These are phyloP conservation scores for Porcisia hertigi DNA, from an alignment of 208 protist species.

Conservation along the genomic window DNA sequence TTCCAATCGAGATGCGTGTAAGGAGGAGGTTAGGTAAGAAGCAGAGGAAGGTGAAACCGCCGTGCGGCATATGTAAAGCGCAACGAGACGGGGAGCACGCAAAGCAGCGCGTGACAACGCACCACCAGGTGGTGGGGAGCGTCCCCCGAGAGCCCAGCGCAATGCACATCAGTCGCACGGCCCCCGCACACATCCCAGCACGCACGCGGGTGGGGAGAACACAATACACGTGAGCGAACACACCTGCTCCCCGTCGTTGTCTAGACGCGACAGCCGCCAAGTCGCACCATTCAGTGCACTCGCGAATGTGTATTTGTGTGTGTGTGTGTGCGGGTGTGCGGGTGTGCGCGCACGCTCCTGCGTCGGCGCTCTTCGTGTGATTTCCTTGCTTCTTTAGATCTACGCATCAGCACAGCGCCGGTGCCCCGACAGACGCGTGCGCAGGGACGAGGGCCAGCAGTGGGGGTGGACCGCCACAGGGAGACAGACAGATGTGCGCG, in stretches of 20 bases:
- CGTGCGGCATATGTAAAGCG: background rate
- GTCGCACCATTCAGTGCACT: background rate
- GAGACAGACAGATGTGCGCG: background rate
- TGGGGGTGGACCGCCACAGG: background rate
- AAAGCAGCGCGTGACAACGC: background rate
- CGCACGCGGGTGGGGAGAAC: background rate
- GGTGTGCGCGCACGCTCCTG: background rate
- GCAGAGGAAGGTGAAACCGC: background rate
- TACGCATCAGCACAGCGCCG: conserved; percentile 4
- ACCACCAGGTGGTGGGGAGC: too few species aligned
- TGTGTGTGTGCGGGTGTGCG: background rate
- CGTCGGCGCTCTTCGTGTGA: too few species aligned
- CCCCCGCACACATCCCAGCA: background rate
- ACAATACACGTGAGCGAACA: background rate
- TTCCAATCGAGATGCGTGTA: too few species aligned
- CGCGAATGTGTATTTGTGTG: background rate
- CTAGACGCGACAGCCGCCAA: background rate
- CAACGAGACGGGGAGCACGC: background rate
- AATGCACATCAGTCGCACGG: too few species aligned
- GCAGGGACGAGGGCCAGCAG: background rate
- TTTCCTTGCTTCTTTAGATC: background rate
- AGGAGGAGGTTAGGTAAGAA: background rate
- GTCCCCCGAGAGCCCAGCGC: too few species aligned
- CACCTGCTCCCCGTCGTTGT: background rate
- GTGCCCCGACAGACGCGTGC: background rate